Conservation (phyloP, 768 basidiomycete genomes). For the Leccinum truebloodii region DNA sequence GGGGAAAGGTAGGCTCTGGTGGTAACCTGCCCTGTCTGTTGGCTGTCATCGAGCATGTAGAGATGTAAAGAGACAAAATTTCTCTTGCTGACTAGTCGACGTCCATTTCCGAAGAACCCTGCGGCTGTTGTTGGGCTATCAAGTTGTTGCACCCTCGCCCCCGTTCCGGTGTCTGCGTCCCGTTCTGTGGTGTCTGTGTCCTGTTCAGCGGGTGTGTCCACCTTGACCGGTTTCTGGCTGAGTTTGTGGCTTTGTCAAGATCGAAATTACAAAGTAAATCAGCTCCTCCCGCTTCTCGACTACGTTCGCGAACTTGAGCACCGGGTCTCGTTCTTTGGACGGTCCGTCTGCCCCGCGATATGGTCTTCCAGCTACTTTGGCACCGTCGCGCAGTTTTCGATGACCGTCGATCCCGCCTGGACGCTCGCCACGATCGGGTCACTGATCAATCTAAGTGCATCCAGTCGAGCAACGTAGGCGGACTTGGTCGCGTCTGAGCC, state of each 20-base stretch:
- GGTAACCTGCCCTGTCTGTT: not conserved
- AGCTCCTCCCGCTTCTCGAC: slow-evolving; percentile 91
- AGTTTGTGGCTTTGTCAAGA: slow-evolving; percentile 91
- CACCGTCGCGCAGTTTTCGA: slow-evolving; percentile 87
- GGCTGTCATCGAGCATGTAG: not conserved
- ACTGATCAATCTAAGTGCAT: slow-evolving; percentile 80
- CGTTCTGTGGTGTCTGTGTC: slow-evolving; percentile 72
- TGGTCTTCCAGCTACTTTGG: slow-evolving; percentile 98
- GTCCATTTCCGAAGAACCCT: slow-evolving; percentile 76
- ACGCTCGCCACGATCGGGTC: slow-evolving; percentile 81
- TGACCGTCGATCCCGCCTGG: slow-evolving; percentile 68
- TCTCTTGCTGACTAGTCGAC: slow-evolving; percentile 57
- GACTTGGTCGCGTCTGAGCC: slow-evolving; percentile 96
- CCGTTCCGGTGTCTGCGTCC: slow-evolving; percentile 56
- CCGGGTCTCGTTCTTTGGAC: slow-evolving; percentile 87
- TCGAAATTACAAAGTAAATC: slow-evolving; percentile 85
- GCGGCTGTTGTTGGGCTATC: slow-evolving; percentile 13
- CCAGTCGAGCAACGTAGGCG: slow-evolving; percentile 84
- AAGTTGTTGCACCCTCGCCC: slow-evolving; percentile 32
- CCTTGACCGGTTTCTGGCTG: slow-evolving; percentile 58
- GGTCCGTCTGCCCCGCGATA: slow-evolving; percentile 82
- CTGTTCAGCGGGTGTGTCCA: slow-evolving; percentile 44
- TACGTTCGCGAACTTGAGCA: slow-evolving; percentile 80
- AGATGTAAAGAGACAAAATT: not conserved
- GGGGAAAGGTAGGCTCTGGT: slow-evolving; percentile 30